Evolutionary conservation across 495 filamentous ascomycete genomes (phyloP).

Genomic region (Aspergillus funiculosus): DNA sequence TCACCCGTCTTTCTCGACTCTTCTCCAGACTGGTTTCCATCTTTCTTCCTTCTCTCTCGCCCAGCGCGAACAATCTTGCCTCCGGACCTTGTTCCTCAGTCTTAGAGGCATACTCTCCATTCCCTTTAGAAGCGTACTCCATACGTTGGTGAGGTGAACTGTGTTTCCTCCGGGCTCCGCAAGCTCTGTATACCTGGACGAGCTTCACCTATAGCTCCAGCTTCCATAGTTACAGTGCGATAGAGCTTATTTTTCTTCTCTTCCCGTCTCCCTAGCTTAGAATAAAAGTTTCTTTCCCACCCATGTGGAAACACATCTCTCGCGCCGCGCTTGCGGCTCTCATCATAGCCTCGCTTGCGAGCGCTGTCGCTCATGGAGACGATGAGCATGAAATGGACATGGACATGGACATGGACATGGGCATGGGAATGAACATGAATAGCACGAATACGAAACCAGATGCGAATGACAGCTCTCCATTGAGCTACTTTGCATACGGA

Average conservation of each 20-base stretch:
- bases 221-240: neutral
- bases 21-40: conserved; percentile 1
- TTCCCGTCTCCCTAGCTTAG: neutral
- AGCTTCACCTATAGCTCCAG: neutral
- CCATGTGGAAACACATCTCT: conserved; percentile 25
- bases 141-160: no score
- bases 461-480: conserved; percentile 24
- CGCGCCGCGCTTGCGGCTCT: conserved; percentile 30
- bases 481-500: conserved; percentile 71
- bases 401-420: conserved; percentile 30
- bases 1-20: no score
- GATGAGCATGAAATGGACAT: conserved; percentile 32
- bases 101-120: conserved; percentile 3
- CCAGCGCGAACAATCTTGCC: no score
- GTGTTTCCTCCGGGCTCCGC: conserved; percentile 6
- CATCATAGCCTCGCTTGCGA: conserved; percentile 29
- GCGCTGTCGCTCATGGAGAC: conserved; percentile 34
- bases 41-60: conserved; percentile 3
- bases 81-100: neutral
- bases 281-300: conserved; percentile 9
- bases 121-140: conserved; percentile 6
- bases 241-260: neutral
- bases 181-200: neutral
- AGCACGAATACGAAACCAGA: conserved; percentile 23
- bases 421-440: conserved; percentile 39